phyloP scores from a whole-genome alignment of 2,329 filamentous ascomycete genomes.

The Kalmusia sp. region DNA sequence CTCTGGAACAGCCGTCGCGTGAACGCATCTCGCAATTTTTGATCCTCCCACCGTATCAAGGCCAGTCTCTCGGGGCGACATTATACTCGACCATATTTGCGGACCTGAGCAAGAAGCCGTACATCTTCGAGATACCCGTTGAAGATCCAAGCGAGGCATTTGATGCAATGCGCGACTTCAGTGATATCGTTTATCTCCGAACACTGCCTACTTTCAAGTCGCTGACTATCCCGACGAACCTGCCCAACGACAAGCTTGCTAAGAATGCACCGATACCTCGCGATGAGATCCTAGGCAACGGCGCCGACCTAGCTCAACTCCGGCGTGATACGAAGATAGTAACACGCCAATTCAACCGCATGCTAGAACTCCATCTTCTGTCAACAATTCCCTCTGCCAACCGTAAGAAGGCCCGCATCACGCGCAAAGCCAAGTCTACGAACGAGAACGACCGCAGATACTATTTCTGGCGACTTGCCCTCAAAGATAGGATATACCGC shows the following conservation, averaged over 20 bases:
- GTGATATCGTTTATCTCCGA: constrained; percentile 72
- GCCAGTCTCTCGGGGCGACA: constrained; percentile 76
- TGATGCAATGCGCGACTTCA: constrained; percentile 78
- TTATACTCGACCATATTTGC: constrained; percentile 84
- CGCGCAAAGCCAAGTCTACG: constrained; percentile 54
- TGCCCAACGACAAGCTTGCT: constrained; percentile 60
- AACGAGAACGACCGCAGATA: constrained; percentile 68
- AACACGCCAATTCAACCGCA: constrained; percentile 75
- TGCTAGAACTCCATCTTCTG: constrained; percentile 78
- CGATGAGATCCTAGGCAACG: constrained; percentile 64
- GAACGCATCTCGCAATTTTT: constrained; percentile 92
- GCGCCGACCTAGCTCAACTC: constrained; percentile 61
- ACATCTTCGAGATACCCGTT: constrained; percentile 84
- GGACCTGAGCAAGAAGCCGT: constrained; percentile 69
- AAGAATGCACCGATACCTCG: constrained; percentile 58
- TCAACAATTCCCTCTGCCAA: constrained; percentile 59
- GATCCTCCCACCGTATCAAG: constrained; percentile 86
- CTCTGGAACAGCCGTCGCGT: constrained; percentile 72
- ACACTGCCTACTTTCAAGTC: constrained; percentile 63
- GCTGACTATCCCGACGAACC: constrained; percentile 60
- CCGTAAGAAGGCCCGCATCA: constrained; percentile 56
- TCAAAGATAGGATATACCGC: constrained; percentile 78
- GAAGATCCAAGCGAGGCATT: constrained; percentile 93
- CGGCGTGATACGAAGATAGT: constrained; percentile 73
- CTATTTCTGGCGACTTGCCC: constrained; percentile 74